Evolutionary conservation across 257 asterid genomes (phyloP).

Genomic region (Linderniella brevidens): DNA sequence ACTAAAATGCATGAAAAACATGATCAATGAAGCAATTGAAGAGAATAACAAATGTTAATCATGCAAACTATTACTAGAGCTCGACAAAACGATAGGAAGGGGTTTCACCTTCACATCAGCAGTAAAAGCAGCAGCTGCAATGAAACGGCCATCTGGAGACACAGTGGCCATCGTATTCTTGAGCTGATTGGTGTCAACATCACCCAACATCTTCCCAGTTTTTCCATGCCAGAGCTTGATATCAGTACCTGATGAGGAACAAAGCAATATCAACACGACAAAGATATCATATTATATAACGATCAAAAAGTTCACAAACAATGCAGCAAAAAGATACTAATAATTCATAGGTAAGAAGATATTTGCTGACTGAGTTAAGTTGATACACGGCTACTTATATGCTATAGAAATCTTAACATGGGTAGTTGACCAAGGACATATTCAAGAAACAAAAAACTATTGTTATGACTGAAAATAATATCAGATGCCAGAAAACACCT

Average conservation of each 20-base stretch:
- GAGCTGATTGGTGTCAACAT: constrained; percentile 87
- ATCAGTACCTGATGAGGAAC: constrained; percentile 63
- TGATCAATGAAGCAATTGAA: constrained; percentile 1
- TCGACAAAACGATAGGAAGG: constrained; percentile 1
- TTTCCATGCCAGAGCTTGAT: constrained; percentile 80
- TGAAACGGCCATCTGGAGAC: constrained; percentile 93
- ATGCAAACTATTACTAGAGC: neutral
- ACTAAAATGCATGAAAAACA: neutral
- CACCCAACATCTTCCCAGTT: constrained; percentile 73
- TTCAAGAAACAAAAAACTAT: too few species aligned
- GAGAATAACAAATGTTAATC: neutral
- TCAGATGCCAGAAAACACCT: constrained; percentile 31
- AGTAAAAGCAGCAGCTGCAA: constrained; percentile 99
- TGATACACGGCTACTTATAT: too few species aligned
- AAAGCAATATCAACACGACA: constrained; percentile 7
- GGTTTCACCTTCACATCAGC: constrained; percentile 88
- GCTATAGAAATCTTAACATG: too few species aligned
- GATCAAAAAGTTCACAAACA: constrained; percentile 1
- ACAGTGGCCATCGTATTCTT: constrained; percentile 89
- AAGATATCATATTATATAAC: neutral
- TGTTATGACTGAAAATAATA: neutral
- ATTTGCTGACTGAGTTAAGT: too few species aligned
- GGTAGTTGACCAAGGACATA: too few species aligned
- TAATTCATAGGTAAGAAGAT: too few species aligned
- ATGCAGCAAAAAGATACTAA: constrained; percentile 2